These are phyloP conservation scores for Graphilbum sp. DNA, from an alignment of 2,329 filamentous ascomycete species.

Conservation along the genomic window DNA sequence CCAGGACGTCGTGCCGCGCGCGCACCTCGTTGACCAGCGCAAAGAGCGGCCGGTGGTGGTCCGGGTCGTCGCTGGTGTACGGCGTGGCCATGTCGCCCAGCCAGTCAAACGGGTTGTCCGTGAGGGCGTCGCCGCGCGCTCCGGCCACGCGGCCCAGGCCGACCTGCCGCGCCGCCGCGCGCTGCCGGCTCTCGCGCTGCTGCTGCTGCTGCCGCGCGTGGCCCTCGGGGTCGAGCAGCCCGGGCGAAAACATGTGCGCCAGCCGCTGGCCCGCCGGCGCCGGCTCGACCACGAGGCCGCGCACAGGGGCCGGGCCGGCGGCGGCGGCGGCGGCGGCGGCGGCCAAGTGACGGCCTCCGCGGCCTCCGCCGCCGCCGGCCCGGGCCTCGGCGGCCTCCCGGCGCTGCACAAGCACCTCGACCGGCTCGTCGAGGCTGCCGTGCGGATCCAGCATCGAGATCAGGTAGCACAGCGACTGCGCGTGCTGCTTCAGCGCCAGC, in stretches of 20 bases:
- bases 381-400: not conserved
- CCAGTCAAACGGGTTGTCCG: conserved; percentile 38
- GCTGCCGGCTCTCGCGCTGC: not conserved
- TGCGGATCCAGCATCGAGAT: conserved; percentile 29
- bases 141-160: not conserved
- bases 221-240: not conserved
- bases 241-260: not conserved
- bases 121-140: not conserved
- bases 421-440: conserved; percentile 6
- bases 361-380: not conserved
- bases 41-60: conserved; percentile 29
- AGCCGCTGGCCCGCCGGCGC: not conserved
- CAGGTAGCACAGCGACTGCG: conserved; percentile 36
- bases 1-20: conserved; percentile 22
- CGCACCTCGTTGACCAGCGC: conserved; percentile 29
- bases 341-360: too few species aligned
- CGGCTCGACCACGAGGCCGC: not conserved
- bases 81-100: conserved; percentile 31
- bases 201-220: too few species aligned
- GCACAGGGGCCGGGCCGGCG: not conserved
- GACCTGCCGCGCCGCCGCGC: not conserved
- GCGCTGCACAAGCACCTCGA: not conserved
- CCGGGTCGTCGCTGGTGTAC: conserved; percentile 31
- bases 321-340: not conserved
- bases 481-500: conserved; percentile 41